Evolutionary conservation across 768 basidiomycete genomes (phyloP), one percentile per base, ranked within the genome.

Genomic region (Leccinum arenicola): DNA sequence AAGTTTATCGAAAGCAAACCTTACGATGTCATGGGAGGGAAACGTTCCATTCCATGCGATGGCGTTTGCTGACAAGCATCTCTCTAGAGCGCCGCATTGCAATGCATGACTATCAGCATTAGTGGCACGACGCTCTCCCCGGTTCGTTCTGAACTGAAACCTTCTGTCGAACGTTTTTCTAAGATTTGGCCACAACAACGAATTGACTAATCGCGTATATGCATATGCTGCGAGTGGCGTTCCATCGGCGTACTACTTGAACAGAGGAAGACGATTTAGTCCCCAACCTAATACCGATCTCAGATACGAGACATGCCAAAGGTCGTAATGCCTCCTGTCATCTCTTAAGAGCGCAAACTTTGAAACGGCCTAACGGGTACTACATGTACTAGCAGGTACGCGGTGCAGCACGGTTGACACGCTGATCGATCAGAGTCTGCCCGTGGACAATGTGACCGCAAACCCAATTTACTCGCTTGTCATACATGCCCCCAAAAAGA

Each of bases 381-480:
- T 35, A 43, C 25, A n/a, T 40, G 40, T 40, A 40, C 40, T n/a
- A 4, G n/a, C 40, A 59, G 27, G 54, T 50, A 31, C 51, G 47
- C 50, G 51, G n/a, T 10, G 14, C 29, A n/a, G 21, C 21, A 50
- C 27, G 50, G 14, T n/a, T 36, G 21, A 52, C 33, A 17, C 35
- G n/a, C 40, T 52, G 50, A n/a, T 50, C 17, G 36, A 36, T 54
- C 33, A 27, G 38, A 29, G 43, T 52, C 23, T 55, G 62, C 55
- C 35, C 43, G 50, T n/a, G 19, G 4, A 43, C 53, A 36, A 23
- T 21, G 11, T 52, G 23, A 8, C n/a, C 25, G 21, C 49, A n/a
- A 52, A 12, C 31, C 4, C 51, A 38, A 9, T 36, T 59, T 64
- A 49, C 31, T 53, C 54, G 12, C 14, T 33, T 21, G 6, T 7